Percentiles rank a stretch among this genome's conserved stretches.
These are phyloP conservation scores for Abelmoschus esculentus DNA, from an alignment of 345 rosid species.

Conservation along the genomic window DNA sequence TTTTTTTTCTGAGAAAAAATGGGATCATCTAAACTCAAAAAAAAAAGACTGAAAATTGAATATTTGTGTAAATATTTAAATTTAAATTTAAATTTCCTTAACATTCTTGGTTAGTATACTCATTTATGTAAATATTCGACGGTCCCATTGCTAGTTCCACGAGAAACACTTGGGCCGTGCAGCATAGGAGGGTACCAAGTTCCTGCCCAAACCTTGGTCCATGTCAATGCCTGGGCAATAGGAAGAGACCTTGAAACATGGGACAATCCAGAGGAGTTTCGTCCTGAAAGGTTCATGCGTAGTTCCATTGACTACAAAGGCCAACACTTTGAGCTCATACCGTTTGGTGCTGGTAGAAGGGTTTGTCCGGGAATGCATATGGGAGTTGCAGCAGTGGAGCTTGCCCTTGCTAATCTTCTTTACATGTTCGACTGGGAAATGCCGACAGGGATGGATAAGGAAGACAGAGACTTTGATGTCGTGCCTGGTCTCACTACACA, in stretches of 20 bases:
- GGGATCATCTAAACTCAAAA: too few species aligned
- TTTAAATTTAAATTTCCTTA: too few species aligned
- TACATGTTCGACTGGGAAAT: constrained; percentile 15
- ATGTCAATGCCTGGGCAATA: constrained; percentile 27
- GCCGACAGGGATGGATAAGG: constrained; percentile 5
- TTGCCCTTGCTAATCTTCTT: constrained; percentile 9
- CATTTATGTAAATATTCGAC: too few species aligned
- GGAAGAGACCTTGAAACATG: constrained; percentile 28
- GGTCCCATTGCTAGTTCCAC: constrained; percentile 27
- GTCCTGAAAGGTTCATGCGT: constrained; percentile 10
- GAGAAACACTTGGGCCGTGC: constrained; percentile 21
- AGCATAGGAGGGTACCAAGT: constrained; percentile 28
- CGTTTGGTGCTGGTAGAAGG: constrained; percentile 24
- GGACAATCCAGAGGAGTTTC: constrained; percentile 27
- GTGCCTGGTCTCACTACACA: background rate
- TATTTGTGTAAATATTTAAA: too few species aligned
- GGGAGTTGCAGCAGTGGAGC: constrained; percentile 15
- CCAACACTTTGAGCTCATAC: constrained; percentile 17
- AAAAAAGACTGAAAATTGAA: too few species aligned
- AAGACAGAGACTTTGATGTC: constrained; percentile 10
- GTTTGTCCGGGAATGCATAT: constrained; percentile 23
- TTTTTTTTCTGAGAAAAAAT: too few species aligned
- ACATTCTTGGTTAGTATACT: too few species aligned
- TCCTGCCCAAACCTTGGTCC: constrained; percentile 20
- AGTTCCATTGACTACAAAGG: constrained; percentile 22